A percentile compares a stretch with the other conserved stretches of the same genome.
Conservation (phyloP, 805 yeast species). For the Candida endomychidarum region DNA sequence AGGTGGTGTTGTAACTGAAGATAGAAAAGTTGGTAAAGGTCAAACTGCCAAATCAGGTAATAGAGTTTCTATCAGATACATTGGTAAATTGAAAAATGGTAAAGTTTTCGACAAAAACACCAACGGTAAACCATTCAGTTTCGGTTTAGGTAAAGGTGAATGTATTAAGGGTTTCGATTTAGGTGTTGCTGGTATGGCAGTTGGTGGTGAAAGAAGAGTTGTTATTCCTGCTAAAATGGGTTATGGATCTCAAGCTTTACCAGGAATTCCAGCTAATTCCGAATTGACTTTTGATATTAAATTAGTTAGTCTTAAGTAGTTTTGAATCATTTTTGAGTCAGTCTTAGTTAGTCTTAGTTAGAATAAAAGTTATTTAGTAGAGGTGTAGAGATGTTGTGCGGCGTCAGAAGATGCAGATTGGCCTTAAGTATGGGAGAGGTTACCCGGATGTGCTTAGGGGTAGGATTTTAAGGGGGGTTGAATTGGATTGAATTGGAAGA, state of each 20-base stretch:
- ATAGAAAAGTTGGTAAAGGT: conserved; percentile 87
- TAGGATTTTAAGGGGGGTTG: too few relatives aligned
- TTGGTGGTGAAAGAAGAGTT: conserved; percentile 98
- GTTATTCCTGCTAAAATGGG: conserved; percentile 95
- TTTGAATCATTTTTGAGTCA: too few relatives aligned
- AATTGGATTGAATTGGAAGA: too few relatives aligned
- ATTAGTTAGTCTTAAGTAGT: conserved; percentile 86
- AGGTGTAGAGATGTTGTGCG: too few relatives aligned
- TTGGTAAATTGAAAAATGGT: conserved; percentile 96
- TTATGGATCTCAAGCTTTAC: conserved; percentile 89
- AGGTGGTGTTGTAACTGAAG: conserved; percentile 94
- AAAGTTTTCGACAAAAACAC: conserved; percentile 97
- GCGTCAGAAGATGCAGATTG: too few relatives aligned
- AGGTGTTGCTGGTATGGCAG: conserved; percentile 98
- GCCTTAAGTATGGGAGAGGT: too few relatives aligned
- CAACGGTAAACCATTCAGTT: conserved; percentile 91
- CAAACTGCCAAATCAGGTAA: conserved; percentile 83
- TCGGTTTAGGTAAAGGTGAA: conserved; percentile 93
- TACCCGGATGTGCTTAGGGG: too few relatives aligned
- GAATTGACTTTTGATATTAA: conserved; percentile 96
- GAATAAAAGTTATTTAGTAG: too few relatives aligned
- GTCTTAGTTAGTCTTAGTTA: too few relatives aligned
- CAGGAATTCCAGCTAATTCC: conserved; percentile 97
- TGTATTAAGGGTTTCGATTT: conserved; percentile 98
- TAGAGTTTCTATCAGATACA: conserved; percentile 94